These are phyloP conservation scores for Thinopyrum elongatum DNA, from an alignment of 176 grass and related monocot species.

Conservation along the genomic window DNA sequence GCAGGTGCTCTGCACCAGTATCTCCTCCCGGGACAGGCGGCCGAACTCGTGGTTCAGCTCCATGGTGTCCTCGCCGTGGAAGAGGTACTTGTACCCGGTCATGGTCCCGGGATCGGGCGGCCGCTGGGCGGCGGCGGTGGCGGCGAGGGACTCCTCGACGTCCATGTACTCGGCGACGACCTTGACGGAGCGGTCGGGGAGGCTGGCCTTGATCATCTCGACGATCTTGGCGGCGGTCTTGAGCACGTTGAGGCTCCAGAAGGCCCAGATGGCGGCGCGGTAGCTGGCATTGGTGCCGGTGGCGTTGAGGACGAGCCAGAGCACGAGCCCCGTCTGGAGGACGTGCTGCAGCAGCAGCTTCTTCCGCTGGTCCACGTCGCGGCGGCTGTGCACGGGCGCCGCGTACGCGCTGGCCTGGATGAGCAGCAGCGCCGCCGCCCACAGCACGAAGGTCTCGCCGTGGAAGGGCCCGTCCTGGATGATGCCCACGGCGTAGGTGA, in stretches of 20 bases:
- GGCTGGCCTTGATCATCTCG: conserved; percentile 42
- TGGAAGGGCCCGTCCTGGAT: conserved; percentile 54
- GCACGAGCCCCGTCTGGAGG: conserved; percentile 44
- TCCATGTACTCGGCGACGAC: conserved; percentile 63
- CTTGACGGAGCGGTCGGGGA: conserved; percentile 43
- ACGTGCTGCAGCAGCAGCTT: conserved; percentile 58
- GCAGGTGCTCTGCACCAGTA: neutral
- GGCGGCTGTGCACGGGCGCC: conserved; percentile 44
- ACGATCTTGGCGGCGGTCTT: conserved; percentile 47
- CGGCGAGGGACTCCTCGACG: conserved; percentile 13
- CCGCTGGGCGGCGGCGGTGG: neutral
- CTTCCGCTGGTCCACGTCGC: conserved; percentile 51
- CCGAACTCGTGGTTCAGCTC: conserved; percentile 1
- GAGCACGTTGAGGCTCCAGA: conserved; percentile 52
- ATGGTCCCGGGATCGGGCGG: conserved; percentile 16
- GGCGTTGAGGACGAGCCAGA: conserved; percentile 37
- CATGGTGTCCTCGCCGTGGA: conserved; percentile 52
- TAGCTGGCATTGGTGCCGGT: conserved; percentile 47
- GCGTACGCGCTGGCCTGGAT: conserved; percentile 47
- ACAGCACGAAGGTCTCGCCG: conserved; percentile 58
- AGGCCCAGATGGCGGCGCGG: conserved; percentile 34
- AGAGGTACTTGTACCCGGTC: conserved; percentile 49
- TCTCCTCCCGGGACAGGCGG: neutral
- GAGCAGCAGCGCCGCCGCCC: conserved; percentile 47
- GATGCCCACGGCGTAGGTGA: conserved; percentile 55